Evolutionary conservation across 108 stramenopile species (phyloP).

Genomic region (Cyclostephanos invisitatus): DNA sequence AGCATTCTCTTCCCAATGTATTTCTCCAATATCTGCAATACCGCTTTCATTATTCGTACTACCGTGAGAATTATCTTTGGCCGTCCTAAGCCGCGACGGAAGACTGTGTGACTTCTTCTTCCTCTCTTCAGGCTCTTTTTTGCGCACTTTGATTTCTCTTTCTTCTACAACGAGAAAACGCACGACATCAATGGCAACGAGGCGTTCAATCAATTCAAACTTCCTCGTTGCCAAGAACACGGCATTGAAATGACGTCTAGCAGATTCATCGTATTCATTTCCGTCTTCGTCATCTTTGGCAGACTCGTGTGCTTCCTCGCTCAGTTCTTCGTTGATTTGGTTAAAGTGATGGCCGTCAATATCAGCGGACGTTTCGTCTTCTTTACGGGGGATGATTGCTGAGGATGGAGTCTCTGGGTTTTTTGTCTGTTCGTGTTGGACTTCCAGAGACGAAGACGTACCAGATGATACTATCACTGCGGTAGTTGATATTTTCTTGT

Average conservation of each 20-base stretch:
- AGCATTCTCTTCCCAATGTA: not conserved
- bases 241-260: slow-evolving; percentile 43
- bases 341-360: not conserved
- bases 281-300: not conserved
- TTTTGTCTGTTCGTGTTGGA: not conserved
- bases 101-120: slow-evolving; percentile 30
- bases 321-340: not conserved
- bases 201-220: slow-evolving; percentile 48
- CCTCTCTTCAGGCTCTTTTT: slow-evolving; percentile 29
- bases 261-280: slow-evolving; percentile 4
- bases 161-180: slow-evolving; percentile 52
- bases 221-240: slow-evolving; percentile 49
- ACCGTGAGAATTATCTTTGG: slow-evolving; percentile 3
- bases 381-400: not conserved
- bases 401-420: not conserved
- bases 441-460: slow-evolving; percentile 4
- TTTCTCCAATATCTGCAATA: slow-evolving; percentile 7
- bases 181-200: slow-evolving; percentile 47
- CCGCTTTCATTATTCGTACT: not conserved
- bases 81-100: slow-evolving; percentile 27
- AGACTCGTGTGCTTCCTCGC: not conserved
- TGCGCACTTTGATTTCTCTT: slow-evolving; percentile 32
- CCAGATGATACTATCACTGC: not conserved
- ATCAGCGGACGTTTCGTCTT: not conserved
- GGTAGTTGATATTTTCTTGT: not conserved